phyloP scores from a whole-genome alignment of 495 filamentous ascomycete genomes.

The Lophium mytilinum region DNA sequence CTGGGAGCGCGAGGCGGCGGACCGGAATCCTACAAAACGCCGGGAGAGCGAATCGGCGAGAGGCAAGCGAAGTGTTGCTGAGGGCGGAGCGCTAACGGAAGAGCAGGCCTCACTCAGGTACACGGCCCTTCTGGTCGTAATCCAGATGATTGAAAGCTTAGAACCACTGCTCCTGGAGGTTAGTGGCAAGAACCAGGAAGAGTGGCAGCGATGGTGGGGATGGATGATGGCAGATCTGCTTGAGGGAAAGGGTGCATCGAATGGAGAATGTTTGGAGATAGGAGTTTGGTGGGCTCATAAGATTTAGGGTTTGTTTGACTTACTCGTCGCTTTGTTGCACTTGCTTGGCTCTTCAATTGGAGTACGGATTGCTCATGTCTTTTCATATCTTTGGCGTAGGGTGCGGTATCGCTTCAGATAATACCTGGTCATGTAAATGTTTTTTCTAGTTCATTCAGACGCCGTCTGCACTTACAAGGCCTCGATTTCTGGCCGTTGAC shows the following conservation, averaged over 20 bases:
- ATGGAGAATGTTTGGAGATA: constrained; percentile 85
- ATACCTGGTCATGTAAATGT: constrained; percentile 52
- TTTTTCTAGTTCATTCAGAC: neutral
- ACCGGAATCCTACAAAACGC: constrained; percentile 13
- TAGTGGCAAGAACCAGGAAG: constrained; percentile 77
- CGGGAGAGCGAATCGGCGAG: constrained; percentile 25
- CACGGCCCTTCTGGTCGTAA: constrained; percentile 71
- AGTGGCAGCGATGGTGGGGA: constrained; percentile 87
- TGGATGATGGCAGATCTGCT: constrained; percentile 80
- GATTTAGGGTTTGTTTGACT: constrained; percentile 33
- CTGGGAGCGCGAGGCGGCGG: constrained; percentile 74
- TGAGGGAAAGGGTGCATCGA: constrained; percentile 65
- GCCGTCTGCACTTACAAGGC: constrained; percentile 59
- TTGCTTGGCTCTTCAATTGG: neutral
- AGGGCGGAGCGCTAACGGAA: constrained; percentile 45
- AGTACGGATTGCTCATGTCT: constrained; percentile 11
- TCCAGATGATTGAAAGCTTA: constrained; percentile 79
- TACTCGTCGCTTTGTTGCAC: constrained; percentile 18
- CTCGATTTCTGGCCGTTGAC: constrained; percentile 60
- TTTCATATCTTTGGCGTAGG: constrained; percentile 72
- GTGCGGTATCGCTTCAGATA: constrained; percentile 91
- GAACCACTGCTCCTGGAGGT: constrained; percentile 76
- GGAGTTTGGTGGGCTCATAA: constrained; percentile 93
- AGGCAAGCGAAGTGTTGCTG: constrained; percentile 27
- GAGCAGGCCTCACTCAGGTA: constrained; percentile 68